Conservation (phyloP, 2,329 filamentous ascomycete species). For the Neocatenulostroma microsporum region DNA sequence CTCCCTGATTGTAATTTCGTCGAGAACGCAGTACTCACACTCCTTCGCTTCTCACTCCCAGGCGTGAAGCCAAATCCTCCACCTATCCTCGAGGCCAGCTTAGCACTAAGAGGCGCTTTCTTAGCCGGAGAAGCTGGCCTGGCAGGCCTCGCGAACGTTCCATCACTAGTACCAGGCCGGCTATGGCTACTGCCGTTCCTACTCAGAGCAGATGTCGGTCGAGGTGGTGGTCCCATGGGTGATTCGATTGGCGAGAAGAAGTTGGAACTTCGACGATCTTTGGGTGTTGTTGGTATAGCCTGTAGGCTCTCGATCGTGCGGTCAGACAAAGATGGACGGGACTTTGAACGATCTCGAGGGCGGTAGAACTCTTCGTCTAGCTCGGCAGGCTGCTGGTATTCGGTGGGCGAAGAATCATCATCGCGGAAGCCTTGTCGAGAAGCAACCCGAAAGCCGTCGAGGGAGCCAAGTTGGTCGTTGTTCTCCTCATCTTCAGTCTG, state of each 20-base stretch:
- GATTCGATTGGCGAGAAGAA: slow-evolving; percentile 61
- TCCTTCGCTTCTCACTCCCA: slow-evolving; percentile 15
- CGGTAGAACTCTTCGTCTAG: slow-evolving; percentile 10
- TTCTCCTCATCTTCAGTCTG: slow-evolving; percentile 22
- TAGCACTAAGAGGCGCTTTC: slow-evolving; percentile 27
- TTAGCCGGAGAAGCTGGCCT: slow-evolving; percentile 29
- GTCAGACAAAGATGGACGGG: slow-evolving; percentile 61
- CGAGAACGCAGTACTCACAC: slow-evolving; percentile 20
- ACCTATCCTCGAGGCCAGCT: slow-evolving; percentile 22
- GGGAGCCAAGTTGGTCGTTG: slow-evolving; percentile 35
- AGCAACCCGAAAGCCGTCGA: slow-evolving; percentile 37
- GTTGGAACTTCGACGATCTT: slow-evolving; percentile 58
- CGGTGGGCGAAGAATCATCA: slow-evolving; percentile 15
- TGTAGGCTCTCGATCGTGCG: slow-evolving; percentile 79
- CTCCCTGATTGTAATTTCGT: slow-evolving; percentile 18
- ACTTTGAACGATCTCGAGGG: slow-evolving; percentile 9
- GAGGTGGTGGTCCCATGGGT: slow-evolving; percentile 53
- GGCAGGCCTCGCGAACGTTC: slow-evolving; percentile 23
- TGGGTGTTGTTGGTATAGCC: slow-evolving; percentile 67
- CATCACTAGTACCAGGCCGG: slow-evolving; percentile 42
- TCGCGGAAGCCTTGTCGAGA: slow-evolving; percentile 33
- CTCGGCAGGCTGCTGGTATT: slow-evolving; percentile 13
- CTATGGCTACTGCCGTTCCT: slow-evolving; percentile 38
- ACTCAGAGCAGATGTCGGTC: slow-evolving; percentile 55
- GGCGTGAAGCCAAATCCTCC: slow-evolving; percentile 20